Evolutionary conservation across 768 basidiomycete genomes (phyloP).

Genomic region (Termitomyces bulborhizus): DNA sequence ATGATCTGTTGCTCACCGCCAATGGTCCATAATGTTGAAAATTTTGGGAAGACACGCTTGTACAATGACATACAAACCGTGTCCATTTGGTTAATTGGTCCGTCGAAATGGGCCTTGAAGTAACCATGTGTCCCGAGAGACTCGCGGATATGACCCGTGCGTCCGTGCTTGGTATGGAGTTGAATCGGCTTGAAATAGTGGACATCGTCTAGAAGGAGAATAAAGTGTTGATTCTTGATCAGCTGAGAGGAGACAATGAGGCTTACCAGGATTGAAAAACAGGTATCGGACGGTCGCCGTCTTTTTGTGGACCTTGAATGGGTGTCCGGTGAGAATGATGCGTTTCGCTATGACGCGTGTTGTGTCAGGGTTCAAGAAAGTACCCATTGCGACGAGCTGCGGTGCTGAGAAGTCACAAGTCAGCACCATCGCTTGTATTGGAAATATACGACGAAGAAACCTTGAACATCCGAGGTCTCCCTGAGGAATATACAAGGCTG

Average conservation of each 20-base stretch:
- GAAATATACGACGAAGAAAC: conserved; percentile 30
- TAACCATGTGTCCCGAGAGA: conserved; percentile 96
- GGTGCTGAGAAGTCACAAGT: conserved; percentile 42
- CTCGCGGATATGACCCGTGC: conserved; percentile 84
- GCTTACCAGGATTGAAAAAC: conserved; percentile 87
- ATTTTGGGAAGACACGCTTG: conserved; percentile 91
- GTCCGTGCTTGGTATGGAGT: conserved; percentile 86
- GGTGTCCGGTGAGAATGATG: conserved; percentile 92
- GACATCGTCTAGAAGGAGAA: conserved; percentile 59
- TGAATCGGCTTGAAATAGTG: conserved; percentile 92
- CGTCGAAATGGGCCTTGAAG: conserved; percentile 95
- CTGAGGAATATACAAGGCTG: conserved; percentile 73
- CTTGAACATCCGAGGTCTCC: conserved; percentile 61
- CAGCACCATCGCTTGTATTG: neutral
- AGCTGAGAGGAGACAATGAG: conserved; percentile 1
- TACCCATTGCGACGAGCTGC: conserved; percentile 84
- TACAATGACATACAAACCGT: conserved; percentile 94
- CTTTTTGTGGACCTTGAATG: conserved; percentile 95
- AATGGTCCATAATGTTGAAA: conserved; percentile 53
- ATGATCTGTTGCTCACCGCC: conserved; percentile 2
- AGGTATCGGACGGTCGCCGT: conserved; percentile 97
- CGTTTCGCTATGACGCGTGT: conserved; percentile 90
- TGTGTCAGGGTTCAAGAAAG: conserved; percentile 84
- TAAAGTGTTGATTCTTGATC: conserved; percentile 6
- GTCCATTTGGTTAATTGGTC: conserved; percentile 93